phyloP scores from a whole-genome alignment of 2,329 filamentous ascomycete species.

The Botryotinia globosa region DNA sequence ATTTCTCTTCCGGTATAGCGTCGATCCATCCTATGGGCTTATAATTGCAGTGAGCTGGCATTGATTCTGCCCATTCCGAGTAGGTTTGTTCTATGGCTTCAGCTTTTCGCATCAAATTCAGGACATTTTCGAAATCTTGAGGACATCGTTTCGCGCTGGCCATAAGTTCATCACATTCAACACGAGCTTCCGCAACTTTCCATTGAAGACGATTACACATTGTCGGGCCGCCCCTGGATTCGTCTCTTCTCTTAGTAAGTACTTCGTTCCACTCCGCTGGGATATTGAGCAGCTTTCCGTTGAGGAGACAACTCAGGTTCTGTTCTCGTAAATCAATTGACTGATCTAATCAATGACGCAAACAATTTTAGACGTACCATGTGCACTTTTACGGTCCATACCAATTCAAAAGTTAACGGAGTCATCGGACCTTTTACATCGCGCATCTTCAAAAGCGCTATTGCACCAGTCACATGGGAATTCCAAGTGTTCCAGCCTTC shows the following conservation, averaged over 20 bases:
- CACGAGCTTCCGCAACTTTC: constrained; percentile 11
- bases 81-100: constrained; percentile 52
- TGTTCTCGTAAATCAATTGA: neutral
- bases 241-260: neutral
- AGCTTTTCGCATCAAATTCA: constrained; percentile 50
- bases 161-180: constrained; percentile 16
- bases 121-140: constrained; percentile 34
- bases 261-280: constrained; percentile 7
- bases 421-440: constrained; percentile 14
- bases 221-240: neutral
- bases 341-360: neutral
- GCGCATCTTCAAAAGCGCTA: constrained; percentile 13
- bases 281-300: constrained; percentile 10
- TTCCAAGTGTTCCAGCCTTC: constrained; percentile 19
- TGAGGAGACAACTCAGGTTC: constrained; percentile 13
- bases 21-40: constrained; percentile 55
- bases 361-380: neutral
- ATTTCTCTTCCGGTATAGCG: neutral
- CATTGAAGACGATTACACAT: constrained; percentile 18
- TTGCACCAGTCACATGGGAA: constrained; percentile 14
- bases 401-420: constrained; percentile 12
- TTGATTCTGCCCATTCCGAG: constrained; percentile 47
- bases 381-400: constrained; percentile 11
- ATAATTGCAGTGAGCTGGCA: constrained; percentile 50
- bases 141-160: constrained; percentile 4